Base-by-base conservation (phyloP, 1,284 basidiomycete genomes). In the Ustilago vetiveriae region DNA sequence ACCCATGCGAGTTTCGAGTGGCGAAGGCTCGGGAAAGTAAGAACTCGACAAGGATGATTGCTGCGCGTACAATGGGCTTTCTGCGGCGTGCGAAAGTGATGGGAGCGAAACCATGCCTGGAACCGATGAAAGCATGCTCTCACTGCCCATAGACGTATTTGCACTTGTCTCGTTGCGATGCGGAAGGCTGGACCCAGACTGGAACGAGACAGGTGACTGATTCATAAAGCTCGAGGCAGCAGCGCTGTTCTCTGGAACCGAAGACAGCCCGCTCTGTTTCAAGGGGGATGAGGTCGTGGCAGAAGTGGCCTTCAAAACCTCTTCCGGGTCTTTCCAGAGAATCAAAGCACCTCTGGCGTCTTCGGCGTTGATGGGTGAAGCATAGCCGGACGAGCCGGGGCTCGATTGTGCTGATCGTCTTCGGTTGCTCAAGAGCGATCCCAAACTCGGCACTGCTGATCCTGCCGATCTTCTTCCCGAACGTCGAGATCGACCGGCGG, bases 41-140 rank as follows among this genome's bases (percentile, higher is more conserved):
- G 67, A 70, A 46, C 62, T 65, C 19, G 67, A 70, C 36, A 65
- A 39, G 8, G 49, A 65, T 14, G 67, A 70, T 22, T 70, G 67
- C 40, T 70, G 67, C n/a, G 67, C 60, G 13, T 60, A 65, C 11
- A 70, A 53, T 4, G 67, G 67, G 11, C 60, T 70, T 30, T 59
- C 62, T 11, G n/a, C 19, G n/a, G 48, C 22, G 16, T 55, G 51
- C 17, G 43, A 43, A 8, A 33, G 36, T 11, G 51, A 46, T 14
- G 54, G 27, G 2, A 53, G 9, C n/a, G 54, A 45, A 13, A 53
- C 48, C 59, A 63, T 63, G 13, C 59, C 59, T 13, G 52, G 52
- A 13, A 52, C 46, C 16, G 27, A 14, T 19, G 42, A 44, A 30
- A 30, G 4, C 11, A 16, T 39, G 24, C 16, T 9, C 33, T 35